phyloP scores from a whole-genome alignment of 2,329 filamentous ascomycete genomes.

The Proliferodiscus dingleyae region DNA sequence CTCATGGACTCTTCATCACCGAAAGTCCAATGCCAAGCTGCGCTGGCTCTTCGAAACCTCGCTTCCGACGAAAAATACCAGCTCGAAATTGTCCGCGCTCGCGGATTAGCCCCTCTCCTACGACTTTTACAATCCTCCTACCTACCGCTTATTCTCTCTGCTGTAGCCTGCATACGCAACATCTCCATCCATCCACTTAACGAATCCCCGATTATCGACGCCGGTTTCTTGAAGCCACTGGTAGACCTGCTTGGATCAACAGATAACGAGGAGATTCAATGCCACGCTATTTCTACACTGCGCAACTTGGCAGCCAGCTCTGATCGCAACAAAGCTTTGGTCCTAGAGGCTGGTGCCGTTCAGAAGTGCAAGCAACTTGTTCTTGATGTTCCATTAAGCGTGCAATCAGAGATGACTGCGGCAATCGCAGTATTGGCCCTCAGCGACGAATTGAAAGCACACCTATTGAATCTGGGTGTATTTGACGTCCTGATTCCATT shows the following conservation, averaged over 20 bases:
- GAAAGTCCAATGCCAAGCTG: conserved; percentile 97
- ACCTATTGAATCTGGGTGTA: conserved; percentile 84
- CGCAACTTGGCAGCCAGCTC: conserved; percentile 95
- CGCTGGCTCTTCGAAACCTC: conserved; percentile 86
- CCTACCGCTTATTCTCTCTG: conserved; percentile 89
- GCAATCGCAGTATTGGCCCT: conserved; percentile 93
- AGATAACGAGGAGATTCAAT: conserved; percentile 98
- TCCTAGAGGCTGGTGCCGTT: conserved; percentile 91
- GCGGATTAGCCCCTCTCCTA: conserved; percentile 78
- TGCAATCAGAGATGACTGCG: conserved; percentile 99
- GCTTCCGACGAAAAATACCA: conserved; percentile 99
- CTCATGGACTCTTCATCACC: conserved; percentile 96
- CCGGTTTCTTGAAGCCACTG: conserved; percentile 87
- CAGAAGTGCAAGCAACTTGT: conserved; percentile 98
- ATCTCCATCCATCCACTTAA: conserved; percentile 98
- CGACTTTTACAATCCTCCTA: conserved; percentile 92
- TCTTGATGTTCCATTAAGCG: conserved; percentile 83
- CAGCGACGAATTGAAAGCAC: conserved; percentile 91
- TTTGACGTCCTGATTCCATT: conserved; percentile 95
- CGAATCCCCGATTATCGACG: conserved; percentile 97
- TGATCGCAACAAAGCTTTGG: conserved; percentile 96
- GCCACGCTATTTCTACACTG: conserved; percentile 94
- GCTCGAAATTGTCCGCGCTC: conserved; percentile 88
- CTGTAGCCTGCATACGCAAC: conserved; percentile 96
- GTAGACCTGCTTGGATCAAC: conserved; percentile 92